Conservation (phyloP, 495 filamentous ascomycete species). For the Entonaema liquescens region DNA sequence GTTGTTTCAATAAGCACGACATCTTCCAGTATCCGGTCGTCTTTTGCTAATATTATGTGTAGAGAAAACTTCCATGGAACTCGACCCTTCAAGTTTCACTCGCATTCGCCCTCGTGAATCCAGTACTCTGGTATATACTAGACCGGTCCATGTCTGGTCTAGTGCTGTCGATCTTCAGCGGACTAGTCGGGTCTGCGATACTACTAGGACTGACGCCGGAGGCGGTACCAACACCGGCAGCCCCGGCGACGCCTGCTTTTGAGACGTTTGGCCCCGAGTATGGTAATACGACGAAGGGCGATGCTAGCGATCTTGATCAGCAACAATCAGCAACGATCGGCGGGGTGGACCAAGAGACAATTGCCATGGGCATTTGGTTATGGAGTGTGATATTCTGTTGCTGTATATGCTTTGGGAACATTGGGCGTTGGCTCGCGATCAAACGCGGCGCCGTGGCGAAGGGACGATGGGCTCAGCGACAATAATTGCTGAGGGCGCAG, state of each 20-base stretch:
- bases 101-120: constrained; percentile 90
- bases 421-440: constrained; percentile 80
- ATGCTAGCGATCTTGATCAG: neutral
- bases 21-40: neutral
- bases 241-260: constrained; percentile 25
- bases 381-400: constrained; percentile 92
- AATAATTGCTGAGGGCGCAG: neutral
- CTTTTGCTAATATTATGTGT: constrained; percentile 41
- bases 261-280: constrained; percentile 38
- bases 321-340: constrained; percentile 49
- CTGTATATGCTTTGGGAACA: constrained; percentile 95
- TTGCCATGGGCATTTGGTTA: constrained; percentile 87
- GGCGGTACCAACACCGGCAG: constrained; percentile 71
- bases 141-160: constrained; percentile 90
- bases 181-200: constrained; percentile 74
- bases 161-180: constrained; percentile 74
- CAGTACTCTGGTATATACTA: constrained; percentile 94
- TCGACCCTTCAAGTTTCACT: constrained; percentile 92
- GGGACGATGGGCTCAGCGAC: constrained; percentile 49
- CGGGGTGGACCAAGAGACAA: constrained; percentile 72
- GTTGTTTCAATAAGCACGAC: neutral
- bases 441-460: constrained; percentile 45
- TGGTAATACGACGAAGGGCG: constrained; percentile 24
- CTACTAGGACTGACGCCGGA: constrained; percentile 76
- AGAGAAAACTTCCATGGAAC: constrained; percentile 90